Base-by-base conservation (phyloP, 176 grass and related monocot species). In the Miscanthus lutarioriparius region DNA sequence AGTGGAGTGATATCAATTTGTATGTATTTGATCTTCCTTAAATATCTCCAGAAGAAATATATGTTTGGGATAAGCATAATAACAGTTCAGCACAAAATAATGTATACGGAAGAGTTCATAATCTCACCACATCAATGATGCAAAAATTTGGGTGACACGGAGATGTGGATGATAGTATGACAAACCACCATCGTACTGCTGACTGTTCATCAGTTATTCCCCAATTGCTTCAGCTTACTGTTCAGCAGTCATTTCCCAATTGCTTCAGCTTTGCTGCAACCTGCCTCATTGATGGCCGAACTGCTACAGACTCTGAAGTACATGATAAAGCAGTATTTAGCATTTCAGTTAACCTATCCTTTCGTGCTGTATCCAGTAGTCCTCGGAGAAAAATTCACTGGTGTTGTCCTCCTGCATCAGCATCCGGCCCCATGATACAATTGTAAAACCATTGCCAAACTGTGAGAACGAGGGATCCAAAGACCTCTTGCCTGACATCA, bases 401-500 rank as follows among this genome's bases (percentile, higher is more conserved):
- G 71, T 75, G 17, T 82, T 74, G 2, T 78, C 86, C 26, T 91
- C 92, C 89, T 91, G 80, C 66, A 84, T 82, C 58, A 94, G 70
- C 72, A 94, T 86, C 70, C 92, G 88, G 30, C 83, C 89, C 92
- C 92, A 94, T 4, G 86, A 56, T 35, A 94, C 89, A 38, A 94
- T 89, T 0, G 86, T 94, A 71, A 94, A 94, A 26, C 92, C 92
- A 79, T 94, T 68, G 14, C 83, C 83, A 38, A 81, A 94, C 47
- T 91, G 70, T 78, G 89, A 86, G 72, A 94, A 94, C 0, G 89
- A 91, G 44, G 88, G 86, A 84, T 94, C 92, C 83, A 94, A 81
- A 62, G 92, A 88, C 83, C 89, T 89, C 81, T 94, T 94, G 70
- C 92, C 89, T 49, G 92, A 91, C 72, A 94, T 91, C 61, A 94